A percentile compares a stretch with the other conserved stretches of the same genome.
These are phyloP conservation scores for Pyrus communis DNA, from an alignment of 306 rosid species.

Conservation along the genomic window DNA sequence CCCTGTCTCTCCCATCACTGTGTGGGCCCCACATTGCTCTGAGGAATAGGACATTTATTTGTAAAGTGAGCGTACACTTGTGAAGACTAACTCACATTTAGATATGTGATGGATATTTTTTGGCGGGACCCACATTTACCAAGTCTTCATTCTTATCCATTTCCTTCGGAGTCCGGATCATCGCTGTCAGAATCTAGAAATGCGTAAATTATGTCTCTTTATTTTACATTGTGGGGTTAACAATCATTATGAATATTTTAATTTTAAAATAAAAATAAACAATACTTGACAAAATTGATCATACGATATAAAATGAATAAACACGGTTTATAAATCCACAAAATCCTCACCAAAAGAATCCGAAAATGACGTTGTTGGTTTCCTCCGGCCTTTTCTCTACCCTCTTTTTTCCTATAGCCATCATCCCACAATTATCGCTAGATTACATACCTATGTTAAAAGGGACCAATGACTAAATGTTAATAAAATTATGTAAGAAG, in stretches of 20 bases:
- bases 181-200: rapidly evolving
- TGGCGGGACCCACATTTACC: conserved; percentile 26
- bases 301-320: rapidly evolving
- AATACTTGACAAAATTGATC: rapidly evolving
- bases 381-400: not conserved
- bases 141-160: conserved; percentile 53
- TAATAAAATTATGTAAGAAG: too few species aligned
- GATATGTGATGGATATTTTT: conserved; percentile 19
- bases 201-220: rapidly evolving
- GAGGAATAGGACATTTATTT: conserved; percentile 33
- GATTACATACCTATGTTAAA: too few species aligned
- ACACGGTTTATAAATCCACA: rapidly evolving
- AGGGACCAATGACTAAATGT: too few species aligned
- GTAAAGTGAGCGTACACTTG: conserved; percentile 1
- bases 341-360: too few species aligned
- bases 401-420: conserved; percentile 7
- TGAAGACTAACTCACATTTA: not conserved
- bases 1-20: not conserved
- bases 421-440: not conserved
- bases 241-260: too few species aligned
- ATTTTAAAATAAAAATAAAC: too few species aligned
- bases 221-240: rapidly evolving
- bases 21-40: conserved; percentile 3
- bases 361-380: too few species aligned
- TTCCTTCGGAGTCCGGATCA: not conserved